Base-by-base conservation (phyloP, 2,329 filamentous ascomycete species). In the Pseudocercospora cruenta region DNA sequence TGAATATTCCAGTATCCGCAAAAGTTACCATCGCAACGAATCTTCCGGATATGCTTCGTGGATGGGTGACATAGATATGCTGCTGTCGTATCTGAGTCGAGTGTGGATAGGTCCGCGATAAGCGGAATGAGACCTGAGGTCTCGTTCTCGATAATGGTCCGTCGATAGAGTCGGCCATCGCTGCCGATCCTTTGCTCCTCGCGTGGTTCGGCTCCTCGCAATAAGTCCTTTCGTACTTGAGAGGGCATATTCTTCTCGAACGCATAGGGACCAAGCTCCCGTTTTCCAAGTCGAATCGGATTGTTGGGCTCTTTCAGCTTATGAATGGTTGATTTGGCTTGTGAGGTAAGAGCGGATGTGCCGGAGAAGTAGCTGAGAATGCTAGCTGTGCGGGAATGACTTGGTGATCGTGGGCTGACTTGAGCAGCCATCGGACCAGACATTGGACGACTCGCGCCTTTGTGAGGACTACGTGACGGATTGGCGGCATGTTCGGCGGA, bases 1-100 rank as follows among this genome's bases (percentile, higher is more conserved):
- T 98, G 95, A 33, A 97, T 96, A 75, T 96, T 98, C 47, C 94
- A 87, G 77, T 97, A 98, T 3, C 94, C 94, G 76, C 94, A 98
- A 77, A 98, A 98, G 5, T 93, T 91, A 22, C 93, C 93, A 80
- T 97, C 94, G 67, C 83, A 85, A n/a, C 85, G 86, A 60, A 96
- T 83, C 74, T 96, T 96, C 60, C 91, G 92, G 26, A 98, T 85
- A 74, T 97, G 94, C 58, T 88, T 84, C 0, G 93, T 90, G 57
- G 84, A 83, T 0, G 90, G 86, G 73, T 93, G 88, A 77, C 94
- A 97, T 36, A 97, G 82, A 73, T 93, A 97, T 5, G 92, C 91
- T 69, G 87, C 87, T 61, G 86, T 82, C 1, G 92, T 91, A 4
- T 82, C 81, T 7, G 80, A 75, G 72, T 91, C 92, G 63, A 90